phyloP scores from a whole-genome alignment of 169 alveolate genomes.

The Babesia bovis region DNA sequence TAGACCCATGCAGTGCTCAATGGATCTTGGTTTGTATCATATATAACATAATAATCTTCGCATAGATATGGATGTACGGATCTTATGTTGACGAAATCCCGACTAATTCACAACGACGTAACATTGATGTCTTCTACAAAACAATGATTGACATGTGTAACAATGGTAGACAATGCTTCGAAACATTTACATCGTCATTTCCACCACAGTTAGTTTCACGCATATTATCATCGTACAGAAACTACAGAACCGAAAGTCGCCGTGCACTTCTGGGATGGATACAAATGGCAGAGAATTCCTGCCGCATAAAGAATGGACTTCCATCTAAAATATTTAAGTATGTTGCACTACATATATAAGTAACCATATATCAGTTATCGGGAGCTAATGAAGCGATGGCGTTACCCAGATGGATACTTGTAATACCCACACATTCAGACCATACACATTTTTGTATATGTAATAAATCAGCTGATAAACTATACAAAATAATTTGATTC shows the following conservation, averaged over 20 bases:
- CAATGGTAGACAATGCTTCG: slow-evolving; percentile 46
- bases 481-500: too few relatives aligned
- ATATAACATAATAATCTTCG: background rate
- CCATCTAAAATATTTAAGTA: slow-evolving; percentile 47
- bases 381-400: slow-evolving; percentile 64
- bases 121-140: slow-evolving; percentile 52
- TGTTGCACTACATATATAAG: background rate
- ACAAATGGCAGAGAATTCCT: slow-evolving; percentile 67
- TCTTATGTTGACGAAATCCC: slow-evolving; percentile 57
- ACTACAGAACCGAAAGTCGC: slow-evolving; percentile 44
- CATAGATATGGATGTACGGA: slow-evolving; percentile 65
- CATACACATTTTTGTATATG: background rate
- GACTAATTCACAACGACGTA: slow-evolving; percentile 35
- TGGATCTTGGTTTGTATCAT: slow-evolving; percentile 48
- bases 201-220: slow-evolving; percentile 49
- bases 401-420: slow-evolving; percentile 69
- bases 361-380: slow-evolving; percentile 21
- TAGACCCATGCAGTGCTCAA: slow-evolving; percentile 69
- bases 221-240: background rate
- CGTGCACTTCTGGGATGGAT: slow-evolving; percentile 61
- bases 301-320: slow-evolving; percentile 58
- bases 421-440: slow-evolving; percentile 8
- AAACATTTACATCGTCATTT: slow-evolving; percentile 23
- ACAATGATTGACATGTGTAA: slow-evolving; percentile 62
- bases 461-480: too few relatives aligned